Base-by-base conservation (phyloP, 352 stramenopile genomes). In the Phytophthora uliginosa region DNA sequence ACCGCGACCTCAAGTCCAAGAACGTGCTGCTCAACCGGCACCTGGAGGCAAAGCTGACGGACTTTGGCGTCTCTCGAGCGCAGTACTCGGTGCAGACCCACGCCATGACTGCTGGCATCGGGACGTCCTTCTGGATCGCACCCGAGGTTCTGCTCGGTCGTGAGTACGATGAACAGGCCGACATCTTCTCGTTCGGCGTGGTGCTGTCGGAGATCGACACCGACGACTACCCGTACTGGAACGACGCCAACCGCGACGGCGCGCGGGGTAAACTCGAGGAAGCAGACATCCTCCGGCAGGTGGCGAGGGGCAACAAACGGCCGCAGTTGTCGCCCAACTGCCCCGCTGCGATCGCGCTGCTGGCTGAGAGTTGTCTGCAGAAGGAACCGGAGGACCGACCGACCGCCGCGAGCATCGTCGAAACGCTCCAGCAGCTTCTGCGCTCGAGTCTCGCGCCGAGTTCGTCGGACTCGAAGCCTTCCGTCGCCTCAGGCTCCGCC, bases 31-130 rank as follows among this genome's bases (percentile, higher is more conserved):
- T 90, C 7, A 90, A 86, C 63, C 68, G 66, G 38, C 72, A 88
- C 10, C 59, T 89, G 22, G 73, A 90, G 26, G 84, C 84, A 1
- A 93, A 93, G 48, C 62, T 93, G 38, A 93, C 79, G 38, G 86
- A 93, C 71, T 93, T 93, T 73, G 84, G 84, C 7, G 76, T 86
- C 26, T 85, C 78, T 22, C 73, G 81, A 7, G 64, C 78, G 38
- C 72, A 73, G 28, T 69, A 78, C 57, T 59, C 66, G 18, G 62
- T 78, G n/a, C 60, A 83, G 42, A 83, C 69, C 28, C 76, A 83
- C 45, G 34, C 70, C 9, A 83, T 83, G 76, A 83, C 76, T 9
- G 73, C 73, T 10, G 69, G 73, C 12, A 76, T 83, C 33, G 76
- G 76, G 0, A 83, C 76, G 52, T 77, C 73, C 0, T 80, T 79